Base-by-base conservation (phyloP, 495 filamentous ascomycete genomes). In the Penicillium manginii region DNA sequence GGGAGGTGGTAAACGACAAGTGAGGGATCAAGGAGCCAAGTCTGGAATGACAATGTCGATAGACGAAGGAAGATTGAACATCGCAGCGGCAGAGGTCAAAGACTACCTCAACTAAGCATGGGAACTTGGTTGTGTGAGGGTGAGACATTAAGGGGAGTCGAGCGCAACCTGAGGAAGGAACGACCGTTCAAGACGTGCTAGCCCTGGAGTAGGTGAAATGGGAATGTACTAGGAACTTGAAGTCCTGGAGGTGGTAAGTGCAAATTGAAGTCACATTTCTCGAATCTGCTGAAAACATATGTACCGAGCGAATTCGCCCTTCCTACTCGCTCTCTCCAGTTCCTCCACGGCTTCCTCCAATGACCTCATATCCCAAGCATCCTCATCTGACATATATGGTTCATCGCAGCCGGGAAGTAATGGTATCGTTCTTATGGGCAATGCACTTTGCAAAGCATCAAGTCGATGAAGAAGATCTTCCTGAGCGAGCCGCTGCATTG, bases 241-340 rank as follows among this genome's bases (percentile, higher is more conserved):
- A n/a, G n/a, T n/a, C n/a, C n/a, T n/a, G 26, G 26, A 29, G 0
- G 9, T 39, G 35, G 2, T n/a, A 11, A n/a, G 9, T 7, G 12
- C 2, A 29, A 45, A 45, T 19, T 14, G 18, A n/a, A n/a, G 26
- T 59, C 45, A 69, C 63, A 66, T 66, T 12, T 66, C 67, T 15
- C 53, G 52, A 29, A 67, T 67, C 39, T 64, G 58, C 42, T 63
- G 61, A 40, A 64, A 67, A 55, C 64, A 69, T 17, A 67, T 64
- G 17, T 31, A 43, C 4, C 62, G 59, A 2, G 67, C 67, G 11
- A 67, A 45, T 18, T 69, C 52, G 0, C 67, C 52, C 26, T 60
- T 64, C 35, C 50, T 60, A 11, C 52, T 67, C 1, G 59, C 54
- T 14, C 48, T 57, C 39, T 67, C 64, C 21, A 69, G 49, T 45